These are phyloP conservation scores for Aspergillus pseudoglaucus DNA, from an alignment of 2,329 filamentous ascomycete genomes.

Conservation along the genomic window DNA sequence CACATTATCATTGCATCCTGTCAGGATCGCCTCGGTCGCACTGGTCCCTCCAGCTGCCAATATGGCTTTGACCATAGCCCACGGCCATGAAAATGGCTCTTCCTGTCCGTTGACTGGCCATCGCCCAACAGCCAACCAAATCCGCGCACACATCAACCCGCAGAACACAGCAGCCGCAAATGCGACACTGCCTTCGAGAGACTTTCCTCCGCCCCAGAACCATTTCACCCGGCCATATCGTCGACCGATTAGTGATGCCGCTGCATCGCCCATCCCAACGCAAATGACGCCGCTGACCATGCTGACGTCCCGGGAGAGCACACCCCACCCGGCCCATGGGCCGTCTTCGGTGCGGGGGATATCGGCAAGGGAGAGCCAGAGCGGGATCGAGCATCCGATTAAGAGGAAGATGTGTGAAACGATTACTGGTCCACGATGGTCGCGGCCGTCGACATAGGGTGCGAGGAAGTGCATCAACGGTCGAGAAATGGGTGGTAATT, in stretches of 20 bases:
- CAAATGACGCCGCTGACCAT: constrained; percentile 92
- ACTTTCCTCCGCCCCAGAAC: constrained; percentile 96
- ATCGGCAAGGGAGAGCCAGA: constrained; percentile 80
- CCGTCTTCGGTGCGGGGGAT: constrained; percentile 51
- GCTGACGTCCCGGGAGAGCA: constrained; percentile 65
- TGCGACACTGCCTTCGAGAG: constrained; percentile 75
- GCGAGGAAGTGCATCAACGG: constrained; percentile 81
- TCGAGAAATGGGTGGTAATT: constrained; percentile 81
- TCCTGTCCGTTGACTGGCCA: constrained; percentile 46
- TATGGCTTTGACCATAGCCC: constrained; percentile 52
- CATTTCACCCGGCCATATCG: constrained; percentile 84
- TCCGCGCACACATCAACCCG: constrained; percentile 63
- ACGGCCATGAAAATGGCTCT: constrained; percentile 19
- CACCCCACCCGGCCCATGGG: constrained; percentile 67
- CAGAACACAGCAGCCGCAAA: constrained; percentile 73
- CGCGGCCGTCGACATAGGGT: constrained; percentile 89
- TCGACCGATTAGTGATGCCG: constrained; percentile 81
- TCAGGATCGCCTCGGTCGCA: constrained; percentile 88
- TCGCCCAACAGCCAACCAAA: constrained; percentile 69
- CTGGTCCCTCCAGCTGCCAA: constrained; percentile 75
- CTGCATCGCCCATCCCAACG: constrained; percentile 91
- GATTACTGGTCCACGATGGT: constrained; percentile 88
- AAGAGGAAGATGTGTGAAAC: constrained; percentile 94
- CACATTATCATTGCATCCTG: constrained; percentile 97
- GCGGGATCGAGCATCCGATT: constrained; percentile 87